A percentile compares a stretch with the other conserved stretches of the same genome.
These are phyloP conservation scores for Daldinia grandis DNA, from an alignment of 495 filamentous ascomycete genomes.

Conservation along the genomic window DNA sequence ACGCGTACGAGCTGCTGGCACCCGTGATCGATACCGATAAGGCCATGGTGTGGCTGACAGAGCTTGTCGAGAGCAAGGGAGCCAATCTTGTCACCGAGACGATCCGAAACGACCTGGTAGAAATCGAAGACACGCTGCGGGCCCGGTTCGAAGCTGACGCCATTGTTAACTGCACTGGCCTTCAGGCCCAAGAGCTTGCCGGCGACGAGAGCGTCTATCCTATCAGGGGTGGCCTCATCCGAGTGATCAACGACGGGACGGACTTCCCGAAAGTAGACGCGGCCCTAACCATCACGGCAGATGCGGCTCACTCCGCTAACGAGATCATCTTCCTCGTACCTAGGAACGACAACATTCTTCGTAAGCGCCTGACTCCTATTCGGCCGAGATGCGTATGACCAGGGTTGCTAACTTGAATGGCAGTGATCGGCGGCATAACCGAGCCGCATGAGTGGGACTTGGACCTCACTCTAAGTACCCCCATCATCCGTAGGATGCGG, in stretches of 20 bases:
- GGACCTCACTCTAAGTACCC: constrained; percentile 53
- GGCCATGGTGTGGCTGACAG: constrained; percentile 56
- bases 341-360: constrained; percentile 59
- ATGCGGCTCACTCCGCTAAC: constrained; percentile 46
- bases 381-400: background rate
- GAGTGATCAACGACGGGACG: constrained; percentile 60
- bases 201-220: constrained; percentile 53
- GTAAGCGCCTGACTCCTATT: constrained; percentile 22
- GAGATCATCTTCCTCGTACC: constrained; percentile 63
- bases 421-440: constrained; percentile 54
- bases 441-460: constrained; percentile 53
- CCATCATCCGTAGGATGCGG: constrained; percentile 55
- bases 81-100: constrained; percentile 52
- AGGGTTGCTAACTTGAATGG: background rate
- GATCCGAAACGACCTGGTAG: constrained; percentile 51
- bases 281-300: constrained; percentile 54
- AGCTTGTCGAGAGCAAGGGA: constrained; percentile 57
- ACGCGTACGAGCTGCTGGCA: constrained; percentile 58
- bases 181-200: constrained; percentile 49
- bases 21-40: constrained; percentile 63
- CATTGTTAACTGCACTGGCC: constrained; percentile 59
- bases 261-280: constrained; percentile 57
- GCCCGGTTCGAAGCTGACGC: constrained; percentile 51
- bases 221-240: constrained; percentile 57
- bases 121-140: constrained; percentile 51